phyloP scores from a whole-genome alignment of 2,329 filamentous ascomycete species.

The Blastomyces silverae region DNA sequence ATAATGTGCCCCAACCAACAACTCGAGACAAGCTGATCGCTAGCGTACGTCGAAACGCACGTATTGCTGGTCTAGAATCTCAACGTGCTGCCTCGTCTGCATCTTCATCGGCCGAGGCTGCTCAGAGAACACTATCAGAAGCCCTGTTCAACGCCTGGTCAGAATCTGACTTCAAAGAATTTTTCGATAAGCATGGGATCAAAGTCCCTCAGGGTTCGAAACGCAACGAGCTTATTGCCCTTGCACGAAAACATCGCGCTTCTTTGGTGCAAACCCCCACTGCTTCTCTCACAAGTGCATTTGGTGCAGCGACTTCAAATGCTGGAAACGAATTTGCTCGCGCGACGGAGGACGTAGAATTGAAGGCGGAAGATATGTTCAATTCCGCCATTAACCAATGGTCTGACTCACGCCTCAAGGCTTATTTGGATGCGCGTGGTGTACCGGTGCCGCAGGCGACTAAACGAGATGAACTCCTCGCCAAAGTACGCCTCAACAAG shows the following conservation, averaged over 20 bases:
- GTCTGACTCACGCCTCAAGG: constrained; percentile 72
- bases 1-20: constrained; percentile 75
- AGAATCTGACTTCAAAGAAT: constrained; percentile 83
- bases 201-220: constrained; percentile 86
- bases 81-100: constrained; percentile 56
- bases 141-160: constrained; percentile 84
- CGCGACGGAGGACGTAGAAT: constrained; percentile 62
- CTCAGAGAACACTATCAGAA: constrained; percentile 70
- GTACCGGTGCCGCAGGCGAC: constrained; percentile 65
- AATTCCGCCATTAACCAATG: constrained; percentile 55
- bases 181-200: constrained; percentile 84
- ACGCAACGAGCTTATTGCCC: constrained; percentile 78
- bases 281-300: constrained; percentile 42
- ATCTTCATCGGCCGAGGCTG: constrained; percentile 59
- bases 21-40: constrained; percentile 84
- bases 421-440: constrained; percentile 68
- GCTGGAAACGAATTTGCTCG: constrained; percentile 70
- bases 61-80: constrained; percentile 64
- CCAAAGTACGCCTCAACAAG: constrained; percentile 64
- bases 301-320: constrained; percentile 65
- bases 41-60: constrained; percentile 81
- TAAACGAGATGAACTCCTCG: constrained; percentile 65
- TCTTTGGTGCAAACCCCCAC: constrained; percentile 41
- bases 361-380: constrained; percentile 61
- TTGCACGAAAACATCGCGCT: constrained; percentile 80